A percentile compares a stretch with the other conserved stretches of the same genome.
Evolutionary conservation across 2,329 filamentous ascomycete genomes (phyloP).

Genomic region (Myriosclerotinia scirpicola): DNA sequence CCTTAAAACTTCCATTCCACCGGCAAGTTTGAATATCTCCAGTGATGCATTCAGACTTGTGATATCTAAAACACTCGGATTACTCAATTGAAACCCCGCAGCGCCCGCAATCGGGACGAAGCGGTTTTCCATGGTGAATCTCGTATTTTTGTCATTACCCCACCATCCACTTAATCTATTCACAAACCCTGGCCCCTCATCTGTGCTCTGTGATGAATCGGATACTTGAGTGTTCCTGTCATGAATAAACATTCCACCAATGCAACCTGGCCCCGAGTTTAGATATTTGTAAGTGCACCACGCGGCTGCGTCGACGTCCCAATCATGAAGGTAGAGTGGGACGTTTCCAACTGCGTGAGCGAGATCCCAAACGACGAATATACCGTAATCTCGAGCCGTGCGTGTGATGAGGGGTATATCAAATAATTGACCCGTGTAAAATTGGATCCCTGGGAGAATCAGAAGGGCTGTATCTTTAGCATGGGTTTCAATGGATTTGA

Average conservation of each 20-base stretch:
- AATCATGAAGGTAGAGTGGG: constrained; percentile 68
- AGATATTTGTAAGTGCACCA: constrained; percentile 88
- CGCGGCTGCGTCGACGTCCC: constrained; percentile 74
- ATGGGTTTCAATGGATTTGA: constrained; percentile 65
- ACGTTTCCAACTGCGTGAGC: constrained; percentile 80
- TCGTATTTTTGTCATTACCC: constrained; percentile 67
- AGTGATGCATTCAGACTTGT: constrained; percentile 68
- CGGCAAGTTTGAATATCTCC: constrained; percentile 67
- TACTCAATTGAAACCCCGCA: constrained; percentile 74
- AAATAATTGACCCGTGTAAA: constrained; percentile 76
- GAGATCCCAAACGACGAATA: constrained; percentile 76
- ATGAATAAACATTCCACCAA: constrained; percentile 73
- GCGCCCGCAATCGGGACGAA: constrained; percentile 72
- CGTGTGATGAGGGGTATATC: constrained; percentile 72
- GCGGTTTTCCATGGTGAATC: constrained; percentile 75
- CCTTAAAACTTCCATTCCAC: constrained; percentile 60
- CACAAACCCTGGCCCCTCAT: constrained; percentile 42
- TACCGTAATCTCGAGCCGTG: constrained; percentile 64
- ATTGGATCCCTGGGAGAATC: constrained; percentile 77
- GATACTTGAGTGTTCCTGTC: constrained; percentile 45
- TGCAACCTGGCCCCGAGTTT: constrained; percentile 72
- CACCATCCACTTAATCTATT: constrained; percentile 77
- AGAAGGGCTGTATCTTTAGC: constrained; percentile 65
- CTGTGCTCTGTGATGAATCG: constrained; percentile 15
- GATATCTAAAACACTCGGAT: constrained; percentile 73